Percentiles rank a stretch among this genome's conserved stretches.
phyloP scores from a whole-genome alignment of 129 eudicot species.

The Smallanthus sonchifolius region DNA sequence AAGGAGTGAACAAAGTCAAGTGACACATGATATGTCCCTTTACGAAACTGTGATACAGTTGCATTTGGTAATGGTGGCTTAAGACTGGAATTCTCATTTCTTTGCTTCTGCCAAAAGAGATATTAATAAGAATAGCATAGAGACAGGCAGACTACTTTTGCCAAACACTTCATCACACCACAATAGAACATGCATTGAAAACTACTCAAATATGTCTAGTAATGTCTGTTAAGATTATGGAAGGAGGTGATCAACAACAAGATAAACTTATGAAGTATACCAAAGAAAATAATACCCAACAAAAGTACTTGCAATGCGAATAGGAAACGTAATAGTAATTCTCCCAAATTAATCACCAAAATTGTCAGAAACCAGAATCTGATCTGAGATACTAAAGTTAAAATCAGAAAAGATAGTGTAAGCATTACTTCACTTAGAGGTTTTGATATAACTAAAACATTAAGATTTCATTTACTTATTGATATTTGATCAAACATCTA shows the following conservation, averaged over 20 bases:
- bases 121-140: background rate
- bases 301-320: background rate
- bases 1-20: slow-evolving; percentile 87
- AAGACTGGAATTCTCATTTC: slow-evolving; percentile 51
- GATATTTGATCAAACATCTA: background rate
- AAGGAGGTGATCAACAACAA: background rate
- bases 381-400: background rate
- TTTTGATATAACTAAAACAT: background rate
- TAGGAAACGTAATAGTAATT: slow-evolving; percentile 1
- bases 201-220: background rate
- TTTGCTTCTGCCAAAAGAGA: slow-evolving; percentile 62
- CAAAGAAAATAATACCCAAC: background rate
- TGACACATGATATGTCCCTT: slow-evolving; percentile 93
- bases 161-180: slow-evolving; percentile 7
- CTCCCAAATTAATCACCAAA: background rate
- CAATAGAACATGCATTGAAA: background rate
- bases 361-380: background rate
- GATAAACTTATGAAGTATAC: background rate
- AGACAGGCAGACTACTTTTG: slow-evolving; percentile 2
- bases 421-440: slow-evolving; percentile 4
- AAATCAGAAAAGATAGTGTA: background rate
- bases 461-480: background rate
- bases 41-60: slow-evolving; percentile 81
- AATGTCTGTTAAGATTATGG: background rate
- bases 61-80: slow-evolving; percentile 83